These are phyloP conservation scores for Manihot esculenta DNA, from an alignment of 441 rosid genomes.

Conservation along the genomic window DNA sequence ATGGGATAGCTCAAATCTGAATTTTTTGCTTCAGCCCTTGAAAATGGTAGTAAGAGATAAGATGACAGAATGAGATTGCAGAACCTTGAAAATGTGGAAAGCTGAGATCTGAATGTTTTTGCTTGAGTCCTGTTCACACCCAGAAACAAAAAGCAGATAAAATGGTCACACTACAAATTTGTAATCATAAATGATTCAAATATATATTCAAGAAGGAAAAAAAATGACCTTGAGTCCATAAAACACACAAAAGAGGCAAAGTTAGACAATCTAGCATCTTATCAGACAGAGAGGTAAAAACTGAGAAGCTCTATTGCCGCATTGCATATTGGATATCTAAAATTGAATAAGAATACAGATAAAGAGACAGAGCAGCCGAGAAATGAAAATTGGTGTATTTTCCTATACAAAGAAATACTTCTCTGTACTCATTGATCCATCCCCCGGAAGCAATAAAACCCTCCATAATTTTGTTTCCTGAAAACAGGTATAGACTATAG, in stretches of 20 bases:
- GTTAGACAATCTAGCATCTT: neutral
- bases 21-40: no score
- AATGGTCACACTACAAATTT: neutral
- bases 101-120: conserved; percentile 90
- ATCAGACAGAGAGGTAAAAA: conserved; percentile 11
- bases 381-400: neutral
- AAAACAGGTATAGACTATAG: conserved; percentile 2
- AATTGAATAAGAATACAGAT: neutral
- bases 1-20: neutral
- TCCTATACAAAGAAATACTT: neutral
- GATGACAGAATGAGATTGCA: conserved; percentile 15
- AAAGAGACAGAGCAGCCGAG: neutral
- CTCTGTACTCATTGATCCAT: conserved; percentile 11
- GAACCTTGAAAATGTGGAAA: conserved; percentile 96
- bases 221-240: neutral
- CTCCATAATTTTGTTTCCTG: neutral
- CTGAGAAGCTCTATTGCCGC: neutral
- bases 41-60: neutral
- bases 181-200: neutral
- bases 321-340: neutral
- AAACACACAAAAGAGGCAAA: neutral
- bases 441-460: neutral
- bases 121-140: conserved; percentile 79
- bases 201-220: neutral
- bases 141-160: conserved; percentile 13